Conservation (phyloP, 148 eudicot genomes). For the Rhododendron mucronatum region DNA sequence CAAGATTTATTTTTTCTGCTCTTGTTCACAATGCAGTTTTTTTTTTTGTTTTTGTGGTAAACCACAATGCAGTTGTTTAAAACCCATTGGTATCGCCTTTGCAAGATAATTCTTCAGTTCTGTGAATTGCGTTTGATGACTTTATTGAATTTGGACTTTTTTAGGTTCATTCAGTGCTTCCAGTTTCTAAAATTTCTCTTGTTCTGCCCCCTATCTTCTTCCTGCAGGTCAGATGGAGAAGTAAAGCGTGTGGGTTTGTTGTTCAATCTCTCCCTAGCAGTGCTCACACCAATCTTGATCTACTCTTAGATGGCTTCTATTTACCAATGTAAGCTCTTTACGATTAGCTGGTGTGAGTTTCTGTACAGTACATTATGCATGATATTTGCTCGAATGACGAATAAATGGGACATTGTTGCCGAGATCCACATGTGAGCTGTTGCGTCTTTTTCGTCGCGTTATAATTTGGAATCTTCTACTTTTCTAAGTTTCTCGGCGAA, state of each 20-base stretch:
- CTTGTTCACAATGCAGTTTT: background rate
- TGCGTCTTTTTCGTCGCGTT: background rate
- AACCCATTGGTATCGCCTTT: background rate
- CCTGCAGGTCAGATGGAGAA: background rate
- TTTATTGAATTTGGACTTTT: background rate
- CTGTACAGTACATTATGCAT: background rate
- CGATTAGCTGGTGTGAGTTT: background rate
- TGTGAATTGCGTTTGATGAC: background rate
- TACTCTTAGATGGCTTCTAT: background rate
- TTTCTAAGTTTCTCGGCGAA: background rate
- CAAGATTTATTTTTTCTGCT: background rate
- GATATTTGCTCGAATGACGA: background rate
- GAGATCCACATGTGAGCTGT: too few relatives aligned
- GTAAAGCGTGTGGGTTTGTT: background rate
- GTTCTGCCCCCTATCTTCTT: background rate
- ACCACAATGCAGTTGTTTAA: background rate
- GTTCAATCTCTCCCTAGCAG: background rate
- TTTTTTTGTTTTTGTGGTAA: background rate
- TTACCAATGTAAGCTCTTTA: background rate
- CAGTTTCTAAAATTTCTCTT: background rate
- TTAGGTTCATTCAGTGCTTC: background rate
- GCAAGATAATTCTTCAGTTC: background rate
- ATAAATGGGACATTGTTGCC: background rate
- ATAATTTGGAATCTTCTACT: background rate
- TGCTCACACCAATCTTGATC: background rate